Evolutionary conservation across 108 stramenopile genomes (phyloP).

Genomic region (Pseudonitzschia delicatissima): DNA sequence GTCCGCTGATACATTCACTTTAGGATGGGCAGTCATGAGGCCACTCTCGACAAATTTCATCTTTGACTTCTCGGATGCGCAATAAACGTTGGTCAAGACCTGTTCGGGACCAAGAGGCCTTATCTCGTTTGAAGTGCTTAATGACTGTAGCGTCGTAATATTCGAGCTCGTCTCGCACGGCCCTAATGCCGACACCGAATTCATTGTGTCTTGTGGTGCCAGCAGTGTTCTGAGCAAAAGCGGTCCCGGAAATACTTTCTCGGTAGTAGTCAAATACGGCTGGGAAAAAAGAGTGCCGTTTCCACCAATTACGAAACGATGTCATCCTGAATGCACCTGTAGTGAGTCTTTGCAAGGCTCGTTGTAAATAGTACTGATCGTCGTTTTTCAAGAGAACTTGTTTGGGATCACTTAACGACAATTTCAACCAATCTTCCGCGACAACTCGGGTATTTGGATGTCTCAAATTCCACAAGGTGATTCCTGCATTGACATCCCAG

Average conservation of each 20-base stretch:
- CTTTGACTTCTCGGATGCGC: conserved; percentile 27
- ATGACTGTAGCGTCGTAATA: conserved; percentile 31
- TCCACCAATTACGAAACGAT: conserved; percentile 13
- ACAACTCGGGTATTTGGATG: conserved; percentile 14
- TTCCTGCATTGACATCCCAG: conserved; percentile 41
- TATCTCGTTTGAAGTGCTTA: conserved; percentile 37
- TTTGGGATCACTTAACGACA: neutral
- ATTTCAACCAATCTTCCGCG: conserved; percentile 18
- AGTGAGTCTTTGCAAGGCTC: neutral
- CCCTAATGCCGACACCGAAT: conserved; percentile 1
- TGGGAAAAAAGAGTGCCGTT: neutral
- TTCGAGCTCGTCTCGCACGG: conserved; percentile 21
- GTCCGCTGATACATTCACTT: too few species aligned
- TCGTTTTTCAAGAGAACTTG: conserved; percentile 27
- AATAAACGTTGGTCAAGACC: conserved; percentile 29
- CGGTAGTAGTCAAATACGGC: neutral
- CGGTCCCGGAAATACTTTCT: too few species aligned
- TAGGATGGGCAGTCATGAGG: neutral
- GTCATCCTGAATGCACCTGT: neutral
- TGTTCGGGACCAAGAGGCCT: conserved; percentile 22
- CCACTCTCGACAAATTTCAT: neutral
- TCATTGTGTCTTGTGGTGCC: neutral
- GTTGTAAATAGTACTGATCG: conserved; percentile 38
- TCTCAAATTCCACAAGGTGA: conserved; percentile 34
- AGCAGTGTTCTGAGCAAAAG: neutral